These are phyloP conservation scores for Macrolepiota fuliginosa DNA, from an alignment of 768 basidiomycete genomes.

Conservation along the genomic window DNA sequence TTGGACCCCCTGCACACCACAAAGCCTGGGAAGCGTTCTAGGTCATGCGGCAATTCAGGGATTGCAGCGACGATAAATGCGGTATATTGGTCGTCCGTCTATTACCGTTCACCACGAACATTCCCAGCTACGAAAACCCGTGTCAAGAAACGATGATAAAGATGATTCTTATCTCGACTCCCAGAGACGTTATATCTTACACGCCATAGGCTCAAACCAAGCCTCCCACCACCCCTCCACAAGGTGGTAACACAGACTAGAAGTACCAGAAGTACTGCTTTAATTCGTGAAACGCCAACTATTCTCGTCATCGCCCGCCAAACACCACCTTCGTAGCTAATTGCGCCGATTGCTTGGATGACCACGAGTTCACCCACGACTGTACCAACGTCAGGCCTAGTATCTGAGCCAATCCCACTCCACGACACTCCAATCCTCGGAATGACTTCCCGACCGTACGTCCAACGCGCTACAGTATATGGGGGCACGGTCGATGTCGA, in stretches of 20 bases:
- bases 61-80: background rate
- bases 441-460: slow-evolving; percentile 45
- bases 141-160: background rate
- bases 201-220: background rate
- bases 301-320: background rate
- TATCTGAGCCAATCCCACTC: slow-evolving; percentile 14
- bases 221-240: background rate
- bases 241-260: background rate
- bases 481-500: slow-evolving; percentile 33
- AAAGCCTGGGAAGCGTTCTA: background rate
- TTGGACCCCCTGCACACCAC: background rate
- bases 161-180: background rate
- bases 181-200: slow-evolving; percentile 11
- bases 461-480: slow-evolving; percentile 46
- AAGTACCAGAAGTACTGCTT: background rate
- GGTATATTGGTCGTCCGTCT: background rate
- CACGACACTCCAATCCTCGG: slow-evolving; percentile 41
- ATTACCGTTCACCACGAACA: background rate
- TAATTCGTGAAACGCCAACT: background rate
- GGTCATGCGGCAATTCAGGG: background rate
- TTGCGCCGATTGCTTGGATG: background rate
- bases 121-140: background rate
- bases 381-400: background rate
- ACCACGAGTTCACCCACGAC: slow-evolving; percentile 9
- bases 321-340: background rate